These are phyloP conservation scores for Tanacetum coccineum DNA, from an alignment of 129 eudicot genomes.

Conservation along the genomic window DNA sequence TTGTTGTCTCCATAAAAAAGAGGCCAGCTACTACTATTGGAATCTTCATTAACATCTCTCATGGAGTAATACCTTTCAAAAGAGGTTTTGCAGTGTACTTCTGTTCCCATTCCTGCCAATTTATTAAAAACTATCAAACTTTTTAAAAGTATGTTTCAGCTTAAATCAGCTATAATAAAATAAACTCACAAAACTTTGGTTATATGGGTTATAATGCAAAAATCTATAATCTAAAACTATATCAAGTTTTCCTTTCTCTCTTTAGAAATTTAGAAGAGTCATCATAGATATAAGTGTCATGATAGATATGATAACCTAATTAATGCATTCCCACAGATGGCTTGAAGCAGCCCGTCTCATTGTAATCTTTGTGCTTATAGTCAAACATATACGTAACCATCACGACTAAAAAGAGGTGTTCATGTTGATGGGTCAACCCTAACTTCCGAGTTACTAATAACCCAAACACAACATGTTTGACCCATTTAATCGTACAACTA, in stretches of 20 bases:
- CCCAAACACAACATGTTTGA: too few species aligned
- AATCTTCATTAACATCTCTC: too few species aligned
- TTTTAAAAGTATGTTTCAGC: background rate
- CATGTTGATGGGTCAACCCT: too few species aligned
- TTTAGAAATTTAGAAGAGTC: background rate
- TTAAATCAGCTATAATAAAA: too few species aligned
- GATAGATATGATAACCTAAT: background rate
- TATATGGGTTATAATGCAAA: constrained; percentile 1
- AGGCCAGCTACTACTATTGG: too few species aligned
- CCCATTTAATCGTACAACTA: too few species aligned
- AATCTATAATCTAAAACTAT: background rate
- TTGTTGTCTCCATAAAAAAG: constrained; percentile 55
- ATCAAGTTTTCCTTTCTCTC: constrained; percentile 12
- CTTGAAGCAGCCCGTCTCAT: too few species aligned
- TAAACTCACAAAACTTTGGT: too few species aligned
- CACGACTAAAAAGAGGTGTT: constrained; percentile 11
- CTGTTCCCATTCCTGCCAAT: constrained; percentile 87
- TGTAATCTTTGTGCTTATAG: too few species aligned
- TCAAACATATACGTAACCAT: too few species aligned
- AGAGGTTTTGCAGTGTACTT: constrained; percentile 64
- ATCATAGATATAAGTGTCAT: background rate
- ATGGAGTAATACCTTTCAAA: constrained; percentile 68
- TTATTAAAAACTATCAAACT: background rate
- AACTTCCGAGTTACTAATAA: too few species aligned
- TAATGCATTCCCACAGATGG: too few species aligned